Percentiles rank a stretch among this genome's conserved stretches.
Conservation (phyloP, 257 asterid genomes). For the Gentiana macrophylla region DNA sequence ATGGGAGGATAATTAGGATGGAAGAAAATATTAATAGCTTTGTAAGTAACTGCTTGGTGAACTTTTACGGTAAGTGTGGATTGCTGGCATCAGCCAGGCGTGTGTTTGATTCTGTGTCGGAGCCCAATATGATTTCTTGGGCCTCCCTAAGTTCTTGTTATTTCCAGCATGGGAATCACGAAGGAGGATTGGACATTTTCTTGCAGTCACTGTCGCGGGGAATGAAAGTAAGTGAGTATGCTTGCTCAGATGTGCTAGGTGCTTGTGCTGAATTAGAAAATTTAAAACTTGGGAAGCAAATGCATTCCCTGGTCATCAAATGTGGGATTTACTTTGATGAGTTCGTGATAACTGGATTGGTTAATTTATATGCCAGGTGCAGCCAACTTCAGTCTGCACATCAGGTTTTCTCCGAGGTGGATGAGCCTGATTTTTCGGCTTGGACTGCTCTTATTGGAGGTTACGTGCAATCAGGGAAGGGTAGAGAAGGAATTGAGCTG, state of each 20-base stretch:
- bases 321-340: conserved; percentile 44
- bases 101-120: conserved; percentile 45
- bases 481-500: conserved; percentile 38
- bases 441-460: conserved; percentile 87
- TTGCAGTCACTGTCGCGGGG: conserved; percentile 39
- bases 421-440: conserved; percentile 40
- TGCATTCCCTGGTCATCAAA: conserved; percentile 47
- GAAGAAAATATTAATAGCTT: conserved; percentile 31
- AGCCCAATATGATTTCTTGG: conserved; percentile 49
- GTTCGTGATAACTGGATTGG: conserved; percentile 48
- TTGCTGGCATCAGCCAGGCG: conserved; percentile 39
- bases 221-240: conserved; percentile 46
- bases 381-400: conserved; percentile 42
- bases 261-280: conserved; percentile 49
- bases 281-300: conserved; percentile 46
- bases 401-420: conserved; percentile 41
- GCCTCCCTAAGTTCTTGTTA: conserved; percentile 51
- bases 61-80: conserved; percentile 75
- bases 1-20: conserved; percentile 43
- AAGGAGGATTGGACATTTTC: conserved; percentile 48
- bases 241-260: conserved; percentile 42
- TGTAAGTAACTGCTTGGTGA: conserved; percentile 49
- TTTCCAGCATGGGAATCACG: conserved; percentile 44
- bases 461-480: conserved; percentile 38
- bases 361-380: conserved; percentile 68